phyloP scores from a whole-genome alignment of 148 eudicot species.

The Fallopia convolvulus region DNA sequence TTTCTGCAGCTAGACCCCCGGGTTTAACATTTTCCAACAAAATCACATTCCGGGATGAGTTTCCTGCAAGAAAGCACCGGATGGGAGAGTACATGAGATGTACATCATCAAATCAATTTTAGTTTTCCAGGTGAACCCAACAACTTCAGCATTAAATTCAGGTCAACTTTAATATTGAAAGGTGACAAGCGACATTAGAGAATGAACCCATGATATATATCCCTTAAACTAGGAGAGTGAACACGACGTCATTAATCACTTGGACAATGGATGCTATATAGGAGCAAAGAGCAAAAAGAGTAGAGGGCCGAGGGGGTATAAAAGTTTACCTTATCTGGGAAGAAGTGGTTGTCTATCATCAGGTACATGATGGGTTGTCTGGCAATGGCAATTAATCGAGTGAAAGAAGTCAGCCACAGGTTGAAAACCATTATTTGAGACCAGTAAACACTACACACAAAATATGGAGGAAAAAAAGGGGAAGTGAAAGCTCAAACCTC shows the following conservation, averaged over 20 bases:
- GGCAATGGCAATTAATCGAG: constrained; percentile 17
- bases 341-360: constrained; percentile 88
- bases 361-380: constrained; percentile 67
- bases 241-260: neutral
- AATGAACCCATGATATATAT: neutral
- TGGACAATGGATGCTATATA: neutral
- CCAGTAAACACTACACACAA: neutral
- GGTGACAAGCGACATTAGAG: neutral
- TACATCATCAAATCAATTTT: neutral
- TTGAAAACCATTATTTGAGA: neutral
- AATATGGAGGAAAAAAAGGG: too few relatives aligned
- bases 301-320: too few relatives aligned
- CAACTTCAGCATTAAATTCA: neutral
- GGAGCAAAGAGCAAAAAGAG: neutral
- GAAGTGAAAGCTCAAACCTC: constrained; percentile 39
- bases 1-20: neutral
- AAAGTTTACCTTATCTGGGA: constrained; percentile 46
- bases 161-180: neutral
- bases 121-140: neutral
- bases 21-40: neutral
- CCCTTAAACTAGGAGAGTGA: neutral
- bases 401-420: neutral
- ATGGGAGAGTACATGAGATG: neutral
- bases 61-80: neutral
- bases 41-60: neutral